Evolutionary conservation across 106 monocot genomes (phyloP), one percentile per base, ranked within the genome.

Genomic region (Dendrobium huoshanense): DNA sequence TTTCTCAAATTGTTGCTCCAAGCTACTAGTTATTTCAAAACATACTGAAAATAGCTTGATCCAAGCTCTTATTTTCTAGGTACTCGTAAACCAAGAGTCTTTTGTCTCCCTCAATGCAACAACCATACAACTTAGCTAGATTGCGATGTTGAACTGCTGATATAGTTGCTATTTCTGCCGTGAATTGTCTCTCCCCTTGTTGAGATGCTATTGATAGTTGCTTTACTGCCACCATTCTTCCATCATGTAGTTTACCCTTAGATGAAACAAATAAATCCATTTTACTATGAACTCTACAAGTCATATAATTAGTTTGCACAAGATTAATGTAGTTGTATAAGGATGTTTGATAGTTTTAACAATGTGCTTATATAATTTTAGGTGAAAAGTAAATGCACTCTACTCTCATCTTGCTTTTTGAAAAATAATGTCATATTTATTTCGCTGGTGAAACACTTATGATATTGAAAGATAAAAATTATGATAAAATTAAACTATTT

Each of bases 131-230:
- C 48, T 82, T 92, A 79, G 94, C 97, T 18, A 98, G 86, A 72
- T 91, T 98, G 11, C 91, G 81, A 41, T 98, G 94, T 72, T 98
- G 97, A 22, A 98, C 92, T 45, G 88, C 81, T 20, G 97, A 98
- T 67, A 98, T 98, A 1, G 89, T 94, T 22, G 84, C 92, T 68
- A 98, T 94, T 80, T 98, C 97, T 54, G 97, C 83, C 77, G 89
- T 72, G 74, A 98, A 98, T 77, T 98, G 90, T 5, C 68, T 77
- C 77, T 94, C 94, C 61, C 94, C 97, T 77, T 98, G 94, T 73
- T 80, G 82, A 41, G 92, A 94, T 48, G 87, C 20, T 55, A 87
- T 89, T 68, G 88, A 89, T 45, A 98, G 87, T 83, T 92, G 92
- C 83, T 98, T 98, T 33, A 94, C 94, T 15, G 94, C 97, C 48